Evolutionary conservation across 495 filamentous ascomycete genomes (phyloP).

Genomic region (Lineolata rhizophorae): DNA sequence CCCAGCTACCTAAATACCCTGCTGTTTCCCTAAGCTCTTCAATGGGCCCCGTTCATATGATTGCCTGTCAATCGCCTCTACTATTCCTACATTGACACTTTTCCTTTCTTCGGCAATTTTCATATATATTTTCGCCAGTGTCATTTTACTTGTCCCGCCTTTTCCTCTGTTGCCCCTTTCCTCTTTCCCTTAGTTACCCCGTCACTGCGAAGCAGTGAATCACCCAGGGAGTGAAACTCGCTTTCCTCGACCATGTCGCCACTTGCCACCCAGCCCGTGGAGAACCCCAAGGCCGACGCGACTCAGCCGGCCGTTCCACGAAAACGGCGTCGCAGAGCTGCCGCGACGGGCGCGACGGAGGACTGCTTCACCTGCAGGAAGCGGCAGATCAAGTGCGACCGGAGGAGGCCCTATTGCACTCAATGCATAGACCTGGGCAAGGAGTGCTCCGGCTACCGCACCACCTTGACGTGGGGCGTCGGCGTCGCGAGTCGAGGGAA

Average conservation of each 20-base stretch:
- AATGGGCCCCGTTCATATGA: too few species aligned
- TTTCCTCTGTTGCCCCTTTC: too few species aligned
- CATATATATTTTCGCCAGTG: too few species aligned
- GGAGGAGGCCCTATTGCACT: conserved; percentile 82
- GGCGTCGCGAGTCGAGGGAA: conserved; percentile 94
- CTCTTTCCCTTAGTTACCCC: too few species aligned
- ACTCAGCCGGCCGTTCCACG: conserved; percentile 21
- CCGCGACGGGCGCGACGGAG: conserved; percentile 72
- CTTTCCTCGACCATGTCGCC: conserved; percentile 7
- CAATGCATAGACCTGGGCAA: conserved; percentile 81
- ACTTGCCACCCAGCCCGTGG: conserved; percentile 7
- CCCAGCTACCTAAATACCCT: too few species aligned
- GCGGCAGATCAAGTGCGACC: conserved; percentile 65
- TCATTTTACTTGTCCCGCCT: too few species aligned
- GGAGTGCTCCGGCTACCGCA: conserved; percentile 94
- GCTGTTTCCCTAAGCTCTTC: too few species aligned
- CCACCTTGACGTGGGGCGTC: conserved; percentile 91
- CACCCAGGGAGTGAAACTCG: too few species aligned
- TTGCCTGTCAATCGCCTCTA: too few species aligned
- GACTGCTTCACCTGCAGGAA: conserved; percentile 92
- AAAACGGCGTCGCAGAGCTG: conserved; percentile 73
- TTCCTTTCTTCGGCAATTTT: too few species aligned
- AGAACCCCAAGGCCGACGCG: conserved; percentile 6
- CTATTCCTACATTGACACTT: too few species aligned
- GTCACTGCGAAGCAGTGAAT: too few species aligned